Evolutionary conservation across 306 rosid species (phyloP), one percentile per base, ranked within the genome.

Genomic region (Vicia sativa): DNA sequence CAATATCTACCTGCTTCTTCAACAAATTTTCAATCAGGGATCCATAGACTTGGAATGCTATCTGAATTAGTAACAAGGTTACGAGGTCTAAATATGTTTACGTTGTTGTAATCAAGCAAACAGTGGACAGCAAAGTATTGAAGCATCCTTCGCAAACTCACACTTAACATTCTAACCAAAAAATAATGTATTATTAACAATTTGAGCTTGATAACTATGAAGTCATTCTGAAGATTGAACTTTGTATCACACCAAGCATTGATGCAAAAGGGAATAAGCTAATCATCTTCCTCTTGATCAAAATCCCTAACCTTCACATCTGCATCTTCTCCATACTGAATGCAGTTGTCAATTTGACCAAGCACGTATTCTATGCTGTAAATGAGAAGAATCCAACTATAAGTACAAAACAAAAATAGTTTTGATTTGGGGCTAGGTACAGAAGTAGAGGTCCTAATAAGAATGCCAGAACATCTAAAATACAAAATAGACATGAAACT

Each of bases 271-370:
- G 7, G 12, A 11, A 49, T 29, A 26, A 11, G 60, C 62, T 69
- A 71, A 70, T 83, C 82, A 57, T 87, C 93, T 43, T 83, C 91
- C 44, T 81, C 87, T 1, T 77, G 82, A 74, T 87, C 96, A 61
- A 82, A 80, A 80, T 89, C 90, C 79, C 61, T 87, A 34, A 85
- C 44, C 79, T 84, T 90, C 80, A 86, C 89, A 60, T 87, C 90
- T 0, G 89, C 90, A 67, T 88, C 96, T 82, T 90, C 97, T 68
- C 95, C 89, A 54, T 56, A 90, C 66, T 80, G 89, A 64, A 85
- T 70, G 84, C 79, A 72, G 65, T 54, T 74, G 74, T 83, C 96
- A 29, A 87, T 89, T 82, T 89, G 95, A 39, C 77, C 77, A 82
- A 88, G 39, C 31, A 82, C 78, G 12, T 86, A 86, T 14, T 57